Conservation (phyloP, 352 stramenopile species). For the Phytophthora hibernalis region DNA sequence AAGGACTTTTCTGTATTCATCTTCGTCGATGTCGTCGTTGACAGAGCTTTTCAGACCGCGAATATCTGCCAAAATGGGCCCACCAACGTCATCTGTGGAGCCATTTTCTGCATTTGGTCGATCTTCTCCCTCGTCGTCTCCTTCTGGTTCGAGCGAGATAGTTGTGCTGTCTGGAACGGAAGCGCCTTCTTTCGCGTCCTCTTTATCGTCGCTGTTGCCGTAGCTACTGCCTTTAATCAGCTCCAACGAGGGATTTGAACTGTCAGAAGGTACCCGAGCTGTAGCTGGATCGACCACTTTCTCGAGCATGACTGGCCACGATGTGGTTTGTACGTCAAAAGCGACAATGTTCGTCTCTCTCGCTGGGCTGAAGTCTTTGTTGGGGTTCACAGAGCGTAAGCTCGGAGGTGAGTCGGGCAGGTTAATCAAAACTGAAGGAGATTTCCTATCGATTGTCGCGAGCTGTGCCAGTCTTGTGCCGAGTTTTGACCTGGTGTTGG, state of each 20-base stretch:
- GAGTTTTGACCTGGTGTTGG: conserved; percentile 33
- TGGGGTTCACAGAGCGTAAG: conserved; percentile 1
- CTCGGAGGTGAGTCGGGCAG: conserved; percentile 64
- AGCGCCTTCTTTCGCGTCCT: not conserved
- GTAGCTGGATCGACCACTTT: too few species aligned
- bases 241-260: not conserved
- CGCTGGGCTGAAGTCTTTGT: not conserved
- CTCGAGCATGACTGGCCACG: not conserved
- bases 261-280: not conserved
- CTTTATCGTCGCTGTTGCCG: too few species aligned
- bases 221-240: not conserved
- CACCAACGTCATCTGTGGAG: not conserved
- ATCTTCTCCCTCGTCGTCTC: not conserved
- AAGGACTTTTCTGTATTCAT: conserved; percentile 36
- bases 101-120: not conserved
- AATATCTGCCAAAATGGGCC: conserved; percentile 20
- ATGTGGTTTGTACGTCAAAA: not conserved
- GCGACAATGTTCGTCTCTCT: not conserved
- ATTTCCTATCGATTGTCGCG: not conserved
- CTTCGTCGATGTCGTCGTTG: conserved; percentile 7
- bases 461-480: conserved; percentile 12
- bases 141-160: conserved; percentile 1
- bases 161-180: not conserved
- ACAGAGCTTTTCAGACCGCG: not conserved
- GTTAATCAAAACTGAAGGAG: conserved; percentile 53